Evolutionary conservation across 345 rosid species (phyloP).

Genomic region (Hibiscus trionum): DNA sequence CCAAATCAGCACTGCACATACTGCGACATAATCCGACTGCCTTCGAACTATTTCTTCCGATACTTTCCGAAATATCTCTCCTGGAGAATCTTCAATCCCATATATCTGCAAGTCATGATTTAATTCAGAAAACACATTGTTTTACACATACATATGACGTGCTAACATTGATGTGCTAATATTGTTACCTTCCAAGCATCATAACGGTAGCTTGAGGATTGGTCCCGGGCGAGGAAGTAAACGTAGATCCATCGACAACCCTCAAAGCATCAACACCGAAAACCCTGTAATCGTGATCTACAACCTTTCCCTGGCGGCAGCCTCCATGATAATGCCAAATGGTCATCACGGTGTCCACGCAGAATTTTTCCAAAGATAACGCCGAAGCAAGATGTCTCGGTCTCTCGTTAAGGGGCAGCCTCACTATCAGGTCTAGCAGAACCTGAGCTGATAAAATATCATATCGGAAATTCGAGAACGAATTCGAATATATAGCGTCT

Average conservation of each 20-base stretch:
- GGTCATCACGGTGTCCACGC: slow-evolving; percentile 56
- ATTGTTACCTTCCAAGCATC: slow-evolving; percentile 76
- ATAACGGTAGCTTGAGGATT: slow-evolving; percentile 75
- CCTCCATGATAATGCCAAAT: slow-evolving; percentile 82
- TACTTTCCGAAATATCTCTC: slow-evolving; percentile 9
- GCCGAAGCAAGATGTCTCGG: slow-evolving; percentile 34
- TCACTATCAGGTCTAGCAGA: slow-evolving; percentile 33
- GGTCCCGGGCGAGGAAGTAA: slow-evolving; percentile 51
- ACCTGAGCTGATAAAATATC: slow-evolving; percentile 19
- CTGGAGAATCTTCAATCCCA: slow-evolving; percentile 36
- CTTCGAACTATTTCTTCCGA: background rate
- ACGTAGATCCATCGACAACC: slow-evolving; percentile 63
- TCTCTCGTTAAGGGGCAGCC: slow-evolving; percentile 52
- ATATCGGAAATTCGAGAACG: slow-evolving; percentile 49
- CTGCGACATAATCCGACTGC: background rate
- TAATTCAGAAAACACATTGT: background rate
- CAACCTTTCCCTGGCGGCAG: slow-evolving; percentile 54
- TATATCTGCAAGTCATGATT: slow-evolving; percentile 27
- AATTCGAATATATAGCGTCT: slow-evolving; percentile 38
- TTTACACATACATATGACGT: background rate
- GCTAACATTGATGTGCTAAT: background rate
- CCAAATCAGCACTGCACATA: background rate
- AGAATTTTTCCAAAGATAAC: slow-evolving; percentile 51
- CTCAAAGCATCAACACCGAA: slow-evolving; percentile 41
- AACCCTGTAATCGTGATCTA: slow-evolving; percentile 48